Percentiles rank a stretch among this genome's conserved stretches.
phyloP scores from a whole-genome alignment of 768 basidiomycete species.

The Serendipita sp. region DNA sequence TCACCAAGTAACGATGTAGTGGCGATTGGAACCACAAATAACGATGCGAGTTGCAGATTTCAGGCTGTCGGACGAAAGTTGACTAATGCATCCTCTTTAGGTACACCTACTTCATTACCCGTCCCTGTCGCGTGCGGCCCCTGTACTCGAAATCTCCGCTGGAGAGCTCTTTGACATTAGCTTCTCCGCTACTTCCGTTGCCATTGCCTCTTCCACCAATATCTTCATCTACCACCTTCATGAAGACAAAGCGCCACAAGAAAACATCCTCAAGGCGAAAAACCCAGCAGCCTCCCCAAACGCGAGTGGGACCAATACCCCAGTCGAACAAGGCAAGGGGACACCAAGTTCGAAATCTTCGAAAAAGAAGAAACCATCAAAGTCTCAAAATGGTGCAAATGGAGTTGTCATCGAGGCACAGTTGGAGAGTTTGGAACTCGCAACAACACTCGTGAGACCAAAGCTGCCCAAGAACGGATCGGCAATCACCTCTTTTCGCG shows the following conservation, averaged over 20 bases:
- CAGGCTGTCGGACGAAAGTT: background rate
- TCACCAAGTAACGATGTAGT: slow-evolving; percentile 52
- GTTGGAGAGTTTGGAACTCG: slow-evolving; percentile 21
- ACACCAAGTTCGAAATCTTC: background rate
- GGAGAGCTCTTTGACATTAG: slow-evolving; percentile 80
- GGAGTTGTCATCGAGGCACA: background rate
- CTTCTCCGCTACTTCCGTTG: slow-evolving; percentile 50
- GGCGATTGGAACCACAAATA: slow-evolving; percentile 51
- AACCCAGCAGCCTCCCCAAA: background rate
- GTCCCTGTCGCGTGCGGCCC: slow-evolving; percentile 29
- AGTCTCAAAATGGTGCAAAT: background rate
- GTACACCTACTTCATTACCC: slow-evolving; percentile 54
- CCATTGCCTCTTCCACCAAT: slow-evolving; percentile 1
- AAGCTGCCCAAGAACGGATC: slow-evolving; percentile 23
- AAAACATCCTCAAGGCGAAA: slow-evolving; percentile 7
- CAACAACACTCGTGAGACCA: slow-evolving; percentile 41
- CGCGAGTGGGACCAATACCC: background rate
- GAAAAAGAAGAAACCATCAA: slow-evolving; percentile 2
- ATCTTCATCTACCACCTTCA: slow-evolving; percentile 7
- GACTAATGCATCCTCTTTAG: slow-evolving; percentile 20
- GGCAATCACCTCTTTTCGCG: slow-evolving; percentile 35
- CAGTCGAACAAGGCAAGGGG: background rate
- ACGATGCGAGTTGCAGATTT: slow-evolving; percentile 33
- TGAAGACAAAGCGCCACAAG: background rate
- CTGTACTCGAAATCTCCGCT: slow-evolving; percentile 35